Base-by-base conservation (phyloP, 306 rosid species). In the Pachyrhizus erosus region DNA sequence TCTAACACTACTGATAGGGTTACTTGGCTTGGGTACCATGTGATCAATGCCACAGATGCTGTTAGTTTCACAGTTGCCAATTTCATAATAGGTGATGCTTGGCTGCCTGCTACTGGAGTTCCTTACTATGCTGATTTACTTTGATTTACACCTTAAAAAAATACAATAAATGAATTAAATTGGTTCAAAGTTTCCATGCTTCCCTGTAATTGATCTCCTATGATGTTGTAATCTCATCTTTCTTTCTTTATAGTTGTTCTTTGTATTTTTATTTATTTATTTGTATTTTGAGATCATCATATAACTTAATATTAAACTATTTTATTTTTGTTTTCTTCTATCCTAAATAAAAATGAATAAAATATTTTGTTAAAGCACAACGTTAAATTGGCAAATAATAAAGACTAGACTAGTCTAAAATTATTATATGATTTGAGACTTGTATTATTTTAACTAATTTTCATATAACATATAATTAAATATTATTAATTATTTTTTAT, bases 61-160 rank as follows among this genome's bases (percentile, higher is more conserved):
- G 69, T 20, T 11, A 74, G 70, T 55, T 90, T 88, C 72, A 90
- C 86, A 2, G 84, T 84, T 7, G 84, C 81, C 17, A 73, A 39
- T 15, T 88, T 88, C 42, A 80, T 88, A 8, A 23, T 3, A 1
- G 91, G 86, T 11, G 82, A n/a, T 67, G 3, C 80, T 11, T 88
- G 93, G 91, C 42, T 90, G 26, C 88, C 88, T 4, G 18, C 34
- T 10, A 86, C 89, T 0, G 82, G 85, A 33, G 20, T 90, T 37
- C 89, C 89, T 42, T 86, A 18, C 71, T 39, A 5, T 17, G 40
- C 65, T 64, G 82, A 75, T 52, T 86, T 86, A 65, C 58, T 23
- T 5, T 71, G 74, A 85, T 23, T 69, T 79, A 11, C 17, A 55
- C 82, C 23, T 15, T 78, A 1, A 43, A 18, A 37, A 43, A 49